A percentile compares a stretch with the other conserved stretches of the same genome.
Evolutionary conservation across 129 eudicot genomes (phyloP).

Genomic region (Ambrosia trifida): DNA sequence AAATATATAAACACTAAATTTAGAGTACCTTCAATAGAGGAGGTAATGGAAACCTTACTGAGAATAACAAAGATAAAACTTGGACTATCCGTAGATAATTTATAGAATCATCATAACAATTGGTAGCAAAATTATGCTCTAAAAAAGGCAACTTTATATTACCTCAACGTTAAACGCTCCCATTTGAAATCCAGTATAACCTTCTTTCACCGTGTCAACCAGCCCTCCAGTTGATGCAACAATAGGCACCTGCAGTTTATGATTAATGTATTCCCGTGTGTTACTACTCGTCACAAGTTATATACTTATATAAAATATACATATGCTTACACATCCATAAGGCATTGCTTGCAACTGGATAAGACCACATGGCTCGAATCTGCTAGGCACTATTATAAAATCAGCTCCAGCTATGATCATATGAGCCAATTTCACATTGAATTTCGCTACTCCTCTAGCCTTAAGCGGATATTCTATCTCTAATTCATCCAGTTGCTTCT

Average conservation of each 20-base stretch:
- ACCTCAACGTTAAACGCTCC: conserved; percentile 65
- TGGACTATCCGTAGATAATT: too few relatives aligned
- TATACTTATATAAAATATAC: neutral
- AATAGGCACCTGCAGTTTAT: conserved; percentile 52
- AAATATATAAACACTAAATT: too few relatives aligned
- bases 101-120: too few relatives aligned
- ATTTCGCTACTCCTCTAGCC: conserved; percentile 68
- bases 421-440: conserved; percentile 63
- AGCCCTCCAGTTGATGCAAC: conserved; percentile 79
- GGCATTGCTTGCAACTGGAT: conserved; percentile 71
- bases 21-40: too few relatives aligned
- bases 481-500: conserved; percentile 60
- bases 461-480: conserved; percentile 52
- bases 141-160: too few relatives aligned
- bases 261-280: neutral
- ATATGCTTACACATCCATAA: conserved; percentile 58
- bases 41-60: too few relatives aligned
- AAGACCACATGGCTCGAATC: conserved; percentile 79
- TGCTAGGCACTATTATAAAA: conserved; percentile 61
- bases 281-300: neutral
- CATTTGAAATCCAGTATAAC: conserved; percentile 72
- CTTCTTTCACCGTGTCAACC: conserved; percentile 71
- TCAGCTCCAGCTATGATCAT: conserved; percentile 73
- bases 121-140: too few relatives aligned
- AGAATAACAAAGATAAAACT: too few relatives aligned